A percentile compares a stretch with the other conserved stretches of the same genome.
Evolutionary conservation across 2,329 filamentous ascomycete genomes (phyloP).

Genomic region (Trichoderma brevicompactum): DNA sequence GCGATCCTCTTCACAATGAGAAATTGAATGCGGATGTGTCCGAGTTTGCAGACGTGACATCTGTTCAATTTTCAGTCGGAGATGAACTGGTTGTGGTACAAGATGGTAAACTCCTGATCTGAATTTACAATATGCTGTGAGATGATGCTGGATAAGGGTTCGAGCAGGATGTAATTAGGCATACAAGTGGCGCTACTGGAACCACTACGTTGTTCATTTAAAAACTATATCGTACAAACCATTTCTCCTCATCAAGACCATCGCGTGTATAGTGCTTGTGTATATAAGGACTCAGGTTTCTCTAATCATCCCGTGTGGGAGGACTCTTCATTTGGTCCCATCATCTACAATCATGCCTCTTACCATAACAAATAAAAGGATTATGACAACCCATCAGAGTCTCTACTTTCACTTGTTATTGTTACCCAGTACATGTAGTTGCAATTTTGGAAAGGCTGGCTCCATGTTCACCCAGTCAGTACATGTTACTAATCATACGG

Average conservation of each 20-base stretch:
- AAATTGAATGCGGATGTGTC: conserved; percentile 8
- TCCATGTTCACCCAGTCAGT: neutral
- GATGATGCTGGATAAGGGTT: no score
- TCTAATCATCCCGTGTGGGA: no score
- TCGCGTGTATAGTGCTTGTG: no score
- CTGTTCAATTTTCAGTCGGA: conserved; percentile 19
- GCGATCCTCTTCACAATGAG: conserved; percentile 1
- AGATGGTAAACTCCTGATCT: conserved; percentile 8
- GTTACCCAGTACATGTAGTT: no score
- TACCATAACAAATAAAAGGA: neutral
- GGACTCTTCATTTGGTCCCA: no score
- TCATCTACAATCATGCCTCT: neutral
- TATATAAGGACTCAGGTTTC: no score
- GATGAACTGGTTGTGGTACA: conserved; percentile 14
- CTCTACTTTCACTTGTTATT: no score
- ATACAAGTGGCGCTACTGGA: neutral
- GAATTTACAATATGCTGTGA: neutral
- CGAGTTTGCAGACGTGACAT: neutral
- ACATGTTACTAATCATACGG: neutral
- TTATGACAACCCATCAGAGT: no score
- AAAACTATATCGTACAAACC: neutral
- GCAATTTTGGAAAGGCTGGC: no score
- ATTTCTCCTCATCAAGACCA: no score
- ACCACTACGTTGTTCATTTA: neutral
- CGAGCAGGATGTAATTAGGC: no score